Evolutionary conservation across 2,329 filamentous ascomycete genomes (phyloP), one percentile per base, ranked within the genome.

Genomic region (Teratosphaeria destructans): DNA sequence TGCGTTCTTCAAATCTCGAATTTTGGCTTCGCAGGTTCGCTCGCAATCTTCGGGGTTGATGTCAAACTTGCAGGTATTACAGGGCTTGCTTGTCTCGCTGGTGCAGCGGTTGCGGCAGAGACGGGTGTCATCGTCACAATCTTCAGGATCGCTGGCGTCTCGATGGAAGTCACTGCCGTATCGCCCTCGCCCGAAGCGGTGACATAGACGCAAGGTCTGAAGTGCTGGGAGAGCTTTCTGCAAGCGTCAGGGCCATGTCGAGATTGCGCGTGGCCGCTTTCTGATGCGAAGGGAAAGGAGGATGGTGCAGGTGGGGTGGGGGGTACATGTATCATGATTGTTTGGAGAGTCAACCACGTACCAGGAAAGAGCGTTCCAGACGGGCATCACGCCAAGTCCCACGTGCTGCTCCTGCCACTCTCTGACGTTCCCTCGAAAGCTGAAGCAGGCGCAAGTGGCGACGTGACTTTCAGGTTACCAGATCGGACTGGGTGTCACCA

Each of bases 171-270:
- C 39, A 16, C 16, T n/a, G 16, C 39, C 39, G 14, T 47, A 47
- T n/a, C 14, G 10, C 39, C n/a, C n/a, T n/a, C 57, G 55, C 19
- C 66, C 65, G 52, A 63, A 67, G 27, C 65, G 60, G 55, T 67
- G 61, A 52, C 63, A 66, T 3, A 67, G 59, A 19, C 63, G 62
- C 14, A 66, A 58, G 1, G 62, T 54, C 29, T 56, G 34, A 0
- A 66, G 57, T 1, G 27, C 29, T 12, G 64, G 63, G 0, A 62
- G 34, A 5, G 54, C 35, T n/a, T 49, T 53, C 32, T 34, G 60
- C 62, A 66, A 1, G 37, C 47, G 12, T 61, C 59, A 11, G 64
- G 47, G 16, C 55, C 56, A 52, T 34, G 39, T 49, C 49, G 11
- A 67, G 64, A 19, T 59, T 16, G 55, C 63, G 61, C 12, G 65